These are phyloP conservation scores for Alternaria triticina DNA, from an alignment of 2,329 filamentous ascomycete species.

Conservation along the genomic window DNA sequence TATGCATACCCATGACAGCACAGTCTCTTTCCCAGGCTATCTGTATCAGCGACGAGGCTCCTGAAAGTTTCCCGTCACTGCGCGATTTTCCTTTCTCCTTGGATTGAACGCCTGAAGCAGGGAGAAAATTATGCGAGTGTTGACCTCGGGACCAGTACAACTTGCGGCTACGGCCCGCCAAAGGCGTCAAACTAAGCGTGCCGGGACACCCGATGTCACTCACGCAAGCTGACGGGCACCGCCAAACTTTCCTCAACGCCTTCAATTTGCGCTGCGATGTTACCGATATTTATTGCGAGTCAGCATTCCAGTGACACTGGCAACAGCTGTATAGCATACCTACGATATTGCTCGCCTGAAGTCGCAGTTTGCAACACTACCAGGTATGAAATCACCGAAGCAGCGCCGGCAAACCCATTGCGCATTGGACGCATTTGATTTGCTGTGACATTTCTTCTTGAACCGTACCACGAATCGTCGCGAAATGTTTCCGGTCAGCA, in stretches of 20 bases:
- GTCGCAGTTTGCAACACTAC: background rate
- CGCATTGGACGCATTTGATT: background rate
- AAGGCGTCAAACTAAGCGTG: background rate
- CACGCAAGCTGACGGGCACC: background rate
- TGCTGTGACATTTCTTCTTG: background rate
- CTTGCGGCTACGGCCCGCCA: slow-evolving; percentile 3
- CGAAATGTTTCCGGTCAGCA: background rate
- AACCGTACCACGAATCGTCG: background rate
- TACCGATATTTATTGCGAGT: background rate
- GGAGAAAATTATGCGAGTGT: background rate
- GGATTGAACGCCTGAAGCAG: background rate
- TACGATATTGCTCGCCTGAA: background rate
- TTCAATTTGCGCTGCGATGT: background rate
- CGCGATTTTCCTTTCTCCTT: background rate
- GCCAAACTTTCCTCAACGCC: background rate
- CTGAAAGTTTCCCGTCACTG: background rate
- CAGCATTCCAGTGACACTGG: background rate
- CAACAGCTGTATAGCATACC: background rate
- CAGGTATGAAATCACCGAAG: slow-evolving; percentile 2
- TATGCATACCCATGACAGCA: background rate
- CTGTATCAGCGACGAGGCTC: background rate
- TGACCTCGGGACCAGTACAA: background rate
- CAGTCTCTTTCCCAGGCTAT: background rate
- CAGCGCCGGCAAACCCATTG: background rate
- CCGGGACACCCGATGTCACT: slow-evolving; percentile 1